Evolutionary conservation across 177 flowering plant genomes (phyloP).

Genomic region (Telopea speciosissima): DNA sequence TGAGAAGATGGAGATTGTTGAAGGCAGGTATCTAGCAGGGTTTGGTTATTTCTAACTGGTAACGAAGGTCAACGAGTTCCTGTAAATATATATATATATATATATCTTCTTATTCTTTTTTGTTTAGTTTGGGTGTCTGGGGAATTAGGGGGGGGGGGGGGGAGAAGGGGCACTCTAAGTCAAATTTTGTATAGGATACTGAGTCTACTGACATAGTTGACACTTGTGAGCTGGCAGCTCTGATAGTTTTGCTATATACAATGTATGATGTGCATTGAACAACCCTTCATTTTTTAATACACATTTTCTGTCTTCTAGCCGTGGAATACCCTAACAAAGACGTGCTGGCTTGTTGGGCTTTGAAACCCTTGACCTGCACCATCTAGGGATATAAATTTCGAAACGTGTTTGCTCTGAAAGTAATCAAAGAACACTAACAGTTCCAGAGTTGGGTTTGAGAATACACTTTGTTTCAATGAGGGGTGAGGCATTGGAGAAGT

Average conservation of each 20-base stretch:
- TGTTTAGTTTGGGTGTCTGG: too few species aligned
- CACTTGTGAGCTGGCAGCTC: background rate
- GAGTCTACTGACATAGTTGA: too few species aligned
- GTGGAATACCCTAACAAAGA: background rate
- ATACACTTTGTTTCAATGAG: background rate
- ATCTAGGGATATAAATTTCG: background rate
- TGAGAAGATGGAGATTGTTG: background rate
- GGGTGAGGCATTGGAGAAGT: constrained; percentile 9
- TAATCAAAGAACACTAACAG: background rate
- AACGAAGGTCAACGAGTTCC: background rate
- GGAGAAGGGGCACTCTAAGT: too few species aligned
- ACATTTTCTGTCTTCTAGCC: background rate
- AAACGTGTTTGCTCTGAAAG: background rate
- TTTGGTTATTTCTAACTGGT: background rate
- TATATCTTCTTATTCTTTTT: too few species aligned
- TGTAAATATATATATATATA: too few species aligned
- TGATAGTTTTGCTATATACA: background rate
- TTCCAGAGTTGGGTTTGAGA: background rate
- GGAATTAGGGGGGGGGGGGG: too few species aligned
- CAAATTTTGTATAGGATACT: too few species aligned
- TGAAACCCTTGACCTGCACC: background rate
- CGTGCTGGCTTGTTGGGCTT: background rate
- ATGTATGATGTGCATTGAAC: background rate
- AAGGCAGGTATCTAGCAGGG: background rate
- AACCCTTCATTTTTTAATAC: too few species aligned